Evolutionary conservation across 352 stramenopile species (phyloP).

Genomic region (Phytopythium cucurbitacearum): DNA sequence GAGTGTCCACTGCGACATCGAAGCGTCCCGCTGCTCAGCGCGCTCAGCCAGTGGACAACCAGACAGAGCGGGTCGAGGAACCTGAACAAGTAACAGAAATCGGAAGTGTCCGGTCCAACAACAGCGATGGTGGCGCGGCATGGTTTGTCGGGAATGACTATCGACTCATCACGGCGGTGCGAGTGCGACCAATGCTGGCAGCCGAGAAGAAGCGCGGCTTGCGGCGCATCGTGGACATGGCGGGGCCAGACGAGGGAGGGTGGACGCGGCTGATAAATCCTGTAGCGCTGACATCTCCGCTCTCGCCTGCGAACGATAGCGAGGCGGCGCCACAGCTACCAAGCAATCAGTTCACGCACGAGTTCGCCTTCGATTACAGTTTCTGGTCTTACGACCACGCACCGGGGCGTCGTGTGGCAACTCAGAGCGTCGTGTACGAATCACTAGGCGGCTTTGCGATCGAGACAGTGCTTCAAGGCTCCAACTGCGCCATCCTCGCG

Average conservation of each 20-base stretch:
- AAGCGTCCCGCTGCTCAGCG: no score
- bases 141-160: conserved; percentile 20
- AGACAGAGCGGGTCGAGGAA: conserved; percentile 14
- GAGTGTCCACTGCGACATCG: no score
- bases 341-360: conserved; percentile 50
- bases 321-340: conserved; percentile 2
- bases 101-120: conserved; percentile 13
- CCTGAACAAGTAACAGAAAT: background rate
- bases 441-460: conserved; percentile 50
- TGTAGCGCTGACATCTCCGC: conserved; percentile 21
- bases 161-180: conserved; percentile 65
- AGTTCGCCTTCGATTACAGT: conserved; percentile 67
- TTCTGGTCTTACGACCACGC: conserved; percentile 69
- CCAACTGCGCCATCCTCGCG: conserved; percentile 74
- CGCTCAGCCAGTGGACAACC: background rate
- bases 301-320: background rate
- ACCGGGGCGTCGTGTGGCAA: conserved; percentile 22
- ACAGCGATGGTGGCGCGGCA: conserved; percentile 8
- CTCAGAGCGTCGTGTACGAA: conserved; percentile 55
- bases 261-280: conserved; percentile 63
- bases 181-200: conserved; percentile 63
- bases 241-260: conserved; percentile 17
- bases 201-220: conserved; percentile 58
- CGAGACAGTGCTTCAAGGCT: conserved; percentile 48
- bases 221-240: conserved; percentile 60